Base-by-base conservation (phyloP, 2,329 filamentous ascomycete species). In the Drechslera avenae region DNA sequence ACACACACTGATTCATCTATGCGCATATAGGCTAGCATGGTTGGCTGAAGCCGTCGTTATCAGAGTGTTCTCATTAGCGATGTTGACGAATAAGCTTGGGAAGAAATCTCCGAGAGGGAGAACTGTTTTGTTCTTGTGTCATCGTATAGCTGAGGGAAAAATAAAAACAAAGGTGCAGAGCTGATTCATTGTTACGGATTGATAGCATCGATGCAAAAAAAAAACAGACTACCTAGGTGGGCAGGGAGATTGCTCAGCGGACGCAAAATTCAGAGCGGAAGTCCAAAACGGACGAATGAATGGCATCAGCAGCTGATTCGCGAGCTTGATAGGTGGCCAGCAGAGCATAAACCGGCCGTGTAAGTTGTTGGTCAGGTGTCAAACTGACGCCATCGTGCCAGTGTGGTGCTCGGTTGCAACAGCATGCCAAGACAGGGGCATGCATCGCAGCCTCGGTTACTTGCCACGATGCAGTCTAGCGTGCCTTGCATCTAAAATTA, bases 401-500 rank as follows among this genome's bases (percentile, higher is more conserved):
- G 34, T 34, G 39, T 40, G 37, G 46, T 46, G 26, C 21, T 40
- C 17, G 45, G 21, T 30, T 19, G 34, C 37, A 8, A 31, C 12
- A 41, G 37, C 17, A 21, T 17, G 43, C 39, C 28, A 39, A 34
- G 35, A 48, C 53, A 57, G 45, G 58, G 57, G 49, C 37, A 23
- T 39, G 53, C 13, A 12, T 34, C 9, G 26, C 16, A 34, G 23
- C 54, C 56, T 62, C 55, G 54, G 55, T 39, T 60, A 39, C 52
- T 54, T 49, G 47, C 31, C 40, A 28, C 44, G 14, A 33, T 48
- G 8, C 17, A 14, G 23, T 31, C 49, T 39, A 37, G 51, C 32
- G 59, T 42, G 53, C 23, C 45, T 23, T 43, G 17, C 14, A 35
- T 48, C 63, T 63, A 68, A 63, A 66, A 59, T 62, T 69, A 69